These are phyloP conservation scores for Oryza punctata DNA, from an alignment of 176 grass and related monocot species.

Conservation along the genomic window DNA sequence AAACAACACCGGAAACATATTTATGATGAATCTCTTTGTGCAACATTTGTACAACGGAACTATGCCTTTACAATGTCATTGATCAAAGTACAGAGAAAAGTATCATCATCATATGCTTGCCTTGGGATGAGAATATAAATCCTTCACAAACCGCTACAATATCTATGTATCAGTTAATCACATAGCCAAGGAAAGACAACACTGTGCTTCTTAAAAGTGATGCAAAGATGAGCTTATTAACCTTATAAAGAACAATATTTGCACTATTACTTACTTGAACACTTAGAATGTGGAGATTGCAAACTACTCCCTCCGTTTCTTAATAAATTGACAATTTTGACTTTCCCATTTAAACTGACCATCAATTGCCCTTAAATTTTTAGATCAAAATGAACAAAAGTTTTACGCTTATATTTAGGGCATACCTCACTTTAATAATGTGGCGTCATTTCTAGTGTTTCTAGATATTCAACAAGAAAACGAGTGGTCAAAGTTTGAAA, in stretches of 20 bases:
- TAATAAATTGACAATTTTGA: too few species aligned
- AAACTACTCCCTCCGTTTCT: neutral
- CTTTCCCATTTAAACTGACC: too few species aligned
- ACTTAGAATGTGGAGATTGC: neutral
- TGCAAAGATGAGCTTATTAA: neutral
- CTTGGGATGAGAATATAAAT: neutral
- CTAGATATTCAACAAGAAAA: too few species aligned
- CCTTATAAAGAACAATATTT: neutral
- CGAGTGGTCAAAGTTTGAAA: too few species aligned
- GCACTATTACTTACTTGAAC: neutral
- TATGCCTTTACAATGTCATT: constrained; percentile 1
- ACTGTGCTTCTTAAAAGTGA: neutral
- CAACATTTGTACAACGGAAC: neutral
- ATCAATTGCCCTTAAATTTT: too few species aligned
- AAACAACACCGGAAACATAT: neutral
- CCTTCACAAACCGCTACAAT: neutral
- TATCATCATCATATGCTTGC: neutral
- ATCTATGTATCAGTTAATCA: neutral
- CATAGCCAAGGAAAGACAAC: neutral
- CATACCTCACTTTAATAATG: too few species aligned
- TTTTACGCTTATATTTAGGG: too few species aligned
- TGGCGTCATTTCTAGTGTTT: too few species aligned
- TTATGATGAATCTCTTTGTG: neutral
- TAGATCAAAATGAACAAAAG: too few species aligned
- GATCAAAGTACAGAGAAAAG: constrained; percentile 4